Conservation (phyloP, 2,329 filamentous ascomycete species). For the Cytospora piceae region DNA sequence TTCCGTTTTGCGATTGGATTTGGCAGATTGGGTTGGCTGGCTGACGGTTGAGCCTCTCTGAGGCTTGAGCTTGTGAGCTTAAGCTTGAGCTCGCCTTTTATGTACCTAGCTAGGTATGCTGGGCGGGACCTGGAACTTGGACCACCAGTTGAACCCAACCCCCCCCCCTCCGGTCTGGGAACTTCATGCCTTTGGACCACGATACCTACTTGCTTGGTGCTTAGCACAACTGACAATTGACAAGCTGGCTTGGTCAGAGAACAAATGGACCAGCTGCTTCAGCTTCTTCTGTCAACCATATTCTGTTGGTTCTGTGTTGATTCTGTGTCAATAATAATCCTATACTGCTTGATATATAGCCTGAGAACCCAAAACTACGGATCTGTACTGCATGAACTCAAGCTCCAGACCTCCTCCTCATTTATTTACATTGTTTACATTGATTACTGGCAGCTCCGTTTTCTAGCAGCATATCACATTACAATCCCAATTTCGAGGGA, state of each 20-base stretch:
- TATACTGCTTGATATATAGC: background rate
- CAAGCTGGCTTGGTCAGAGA: background rate
- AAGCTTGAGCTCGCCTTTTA: too few species aligned
- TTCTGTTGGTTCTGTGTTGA: too few species aligned
- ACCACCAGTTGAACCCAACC: too few species aligned
- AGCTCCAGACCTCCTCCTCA: background rate
- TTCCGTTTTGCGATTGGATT: background rate
- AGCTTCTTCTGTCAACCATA: background rate
- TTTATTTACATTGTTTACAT: background rate
- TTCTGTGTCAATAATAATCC: background rate
- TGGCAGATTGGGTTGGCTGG: background rate
- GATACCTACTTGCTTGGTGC: background rate
- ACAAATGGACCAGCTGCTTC: background rate
- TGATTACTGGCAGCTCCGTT: background rate
- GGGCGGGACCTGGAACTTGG: too few species aligned
- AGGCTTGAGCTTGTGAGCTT: background rate
- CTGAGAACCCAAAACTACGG: background rate
- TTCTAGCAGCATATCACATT: background rate
- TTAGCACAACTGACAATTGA: background rate
- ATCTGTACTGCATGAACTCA: background rate
- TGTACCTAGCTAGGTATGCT: too few species aligned
- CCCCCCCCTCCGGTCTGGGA: too few species aligned
- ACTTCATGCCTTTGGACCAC: too few species aligned
- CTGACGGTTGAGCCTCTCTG: background rate
- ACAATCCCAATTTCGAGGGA: background rate